Evolutionary conservation across 495 filamentous ascomycete species (phyloP).

Genomic region (Annulohypoxylon nitens): DNA sequence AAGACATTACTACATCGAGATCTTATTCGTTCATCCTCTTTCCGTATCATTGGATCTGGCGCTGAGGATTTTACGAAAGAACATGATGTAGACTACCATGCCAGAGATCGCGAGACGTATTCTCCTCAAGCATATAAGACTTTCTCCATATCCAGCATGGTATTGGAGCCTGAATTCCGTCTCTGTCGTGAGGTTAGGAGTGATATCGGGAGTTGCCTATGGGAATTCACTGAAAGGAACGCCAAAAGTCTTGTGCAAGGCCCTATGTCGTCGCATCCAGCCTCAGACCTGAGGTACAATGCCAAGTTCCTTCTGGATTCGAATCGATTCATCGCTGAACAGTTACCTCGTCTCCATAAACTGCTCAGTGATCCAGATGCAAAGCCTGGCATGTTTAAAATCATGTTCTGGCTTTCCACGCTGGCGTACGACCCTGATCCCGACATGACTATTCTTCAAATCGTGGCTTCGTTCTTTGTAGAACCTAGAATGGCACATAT

Average conservation of each 20-base stretch:
- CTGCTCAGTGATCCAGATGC: slow-evolving; percentile 36
- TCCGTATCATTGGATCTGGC: slow-evolving; percentile 66
- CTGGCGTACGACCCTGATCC: slow-evolving; percentile 51
- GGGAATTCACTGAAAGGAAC: not conserved
- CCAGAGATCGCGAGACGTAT: slow-evolving; percentile 42
- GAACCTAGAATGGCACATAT: slow-evolving; percentile 41
- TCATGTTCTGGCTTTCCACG: slow-evolving; percentile 64
- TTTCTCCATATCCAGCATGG: slow-evolving; percentile 24
- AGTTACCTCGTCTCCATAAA: slow-evolving; percentile 57
- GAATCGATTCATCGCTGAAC: slow-evolving; percentile 31
- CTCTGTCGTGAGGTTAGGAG: not conserved
- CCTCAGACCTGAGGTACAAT: slow-evolving; percentile 30
- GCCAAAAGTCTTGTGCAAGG: not conserved
- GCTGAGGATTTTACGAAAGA: slow-evolving; percentile 60
- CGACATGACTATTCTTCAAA: slow-evolving; percentile 53
- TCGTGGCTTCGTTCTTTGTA: slow-evolving; percentile 55
- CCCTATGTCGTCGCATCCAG: not conserved
- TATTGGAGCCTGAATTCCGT: slow-evolving; percentile 1
- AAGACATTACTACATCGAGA: slow-evolving; percentile 56
- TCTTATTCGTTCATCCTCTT: slow-evolving; percentile 61
- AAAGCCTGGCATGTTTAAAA: slow-evolving; percentile 50
- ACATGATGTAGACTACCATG: slow-evolving; percentile 53
- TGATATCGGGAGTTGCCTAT: not conserved
- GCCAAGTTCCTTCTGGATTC: slow-evolving; percentile 34
- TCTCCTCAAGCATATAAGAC: slow-evolving; percentile 26